Percentiles rank a stretch among this genome's conserved stretches.
These are phyloP conservation scores for Purpureocillium lavendulum DNA, from an alignment of 2,329 filamentous ascomycete genomes.

Conservation along the genomic window DNA sequence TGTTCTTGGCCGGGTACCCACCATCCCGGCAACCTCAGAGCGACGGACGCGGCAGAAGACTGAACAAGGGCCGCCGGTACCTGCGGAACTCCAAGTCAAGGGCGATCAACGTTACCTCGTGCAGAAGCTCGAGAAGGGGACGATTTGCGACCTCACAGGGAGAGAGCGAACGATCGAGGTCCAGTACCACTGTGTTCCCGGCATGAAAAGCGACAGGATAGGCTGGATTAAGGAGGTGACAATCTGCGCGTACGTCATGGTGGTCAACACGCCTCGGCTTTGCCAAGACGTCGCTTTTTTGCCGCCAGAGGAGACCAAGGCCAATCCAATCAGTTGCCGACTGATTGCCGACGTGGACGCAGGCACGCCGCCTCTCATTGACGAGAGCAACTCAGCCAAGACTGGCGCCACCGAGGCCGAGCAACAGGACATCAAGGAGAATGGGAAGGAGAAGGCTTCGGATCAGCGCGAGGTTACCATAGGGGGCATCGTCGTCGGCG, in stretches of 20 bases:
- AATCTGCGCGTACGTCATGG: conserved; percentile 89
- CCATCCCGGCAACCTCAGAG: conserved; percentile 21
- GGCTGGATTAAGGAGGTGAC: conserved; percentile 89
- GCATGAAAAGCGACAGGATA: conserved; percentile 65
- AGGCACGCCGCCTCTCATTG: conserved; percentile 28
- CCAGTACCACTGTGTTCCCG: conserved; percentile 71
- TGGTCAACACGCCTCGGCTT: conserved; percentile 80
- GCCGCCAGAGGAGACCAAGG: conserved; percentile 68
- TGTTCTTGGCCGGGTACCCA: conserved; percentile 54
- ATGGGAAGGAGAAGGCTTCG: conserved; percentile 11
- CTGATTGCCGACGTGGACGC: conserved; percentile 52
- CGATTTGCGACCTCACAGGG: conserved; percentile 77
- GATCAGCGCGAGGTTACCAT: conserved; percentile 34
- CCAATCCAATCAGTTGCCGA: conserved; percentile 69
- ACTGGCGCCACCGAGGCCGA: conserved; percentile 14
- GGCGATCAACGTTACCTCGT: conserved; percentile 81
- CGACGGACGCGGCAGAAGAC: conserved; percentile 8
- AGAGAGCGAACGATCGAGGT: conserved; percentile 77
- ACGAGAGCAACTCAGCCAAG: conserved; percentile 23
- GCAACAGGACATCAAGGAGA: conserved; percentile 6
- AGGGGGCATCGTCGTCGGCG: conserved; percentile 46
- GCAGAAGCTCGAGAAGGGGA: conserved; percentile 71
- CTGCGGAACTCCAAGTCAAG: conserved; percentile 66
- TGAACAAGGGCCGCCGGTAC: conserved; percentile 22
- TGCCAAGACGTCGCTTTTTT: conserved; percentile 83